These are phyloP conservation scores for Pyrenophora graminea DNA, from an alignment of 2,329 filamentous ascomycete genomes.

Conservation along the genomic window DNA sequence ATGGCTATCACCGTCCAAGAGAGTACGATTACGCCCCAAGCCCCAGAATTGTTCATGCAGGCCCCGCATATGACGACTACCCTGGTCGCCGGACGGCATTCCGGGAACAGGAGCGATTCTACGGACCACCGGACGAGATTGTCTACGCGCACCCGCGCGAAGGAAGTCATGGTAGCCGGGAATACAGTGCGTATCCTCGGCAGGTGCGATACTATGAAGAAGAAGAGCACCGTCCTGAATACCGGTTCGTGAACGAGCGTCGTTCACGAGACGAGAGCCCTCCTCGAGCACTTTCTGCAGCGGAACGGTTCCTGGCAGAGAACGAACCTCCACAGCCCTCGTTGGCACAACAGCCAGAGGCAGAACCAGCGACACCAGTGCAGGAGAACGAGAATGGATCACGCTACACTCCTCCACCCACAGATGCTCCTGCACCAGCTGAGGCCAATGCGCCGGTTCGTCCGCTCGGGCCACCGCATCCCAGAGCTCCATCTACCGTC, in stretches of 20 bases:
- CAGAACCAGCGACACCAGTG: constrained; percentile 20
- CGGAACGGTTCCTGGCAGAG: constrained; percentile 44
- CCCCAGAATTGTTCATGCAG: constrained; percentile 32
- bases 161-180: constrained; percentile 29
- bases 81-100: constrained; percentile 37
- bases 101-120: constrained; percentile 39
- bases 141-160: constrained; percentile 38
- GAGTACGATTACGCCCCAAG: constrained; percentile 40
- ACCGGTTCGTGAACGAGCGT: constrained; percentile 29
- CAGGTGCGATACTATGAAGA: constrained; percentile 37
- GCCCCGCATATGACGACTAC: constrained; percentile 38
- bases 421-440: constrained; percentile 18
- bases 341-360: constrained; percentile 17
- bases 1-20: constrained; percentile 30
- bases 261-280: constrained; percentile 28
- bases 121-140: constrained; percentile 32
- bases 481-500: constrained; percentile 33
- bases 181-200: constrained; percentile 33
- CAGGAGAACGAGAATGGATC: constrained; percentile 35
- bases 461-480: constrained; percentile 25
- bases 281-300: constrained; percentile 33
- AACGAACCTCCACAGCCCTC: constrained; percentile 21
- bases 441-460: constrained; percentile 21
- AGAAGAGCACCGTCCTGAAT: constrained; percentile 26
- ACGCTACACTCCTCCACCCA: constrained; percentile 36